Percentiles rank a stretch among this genome's conserved stretches.
Evolutionary conservation across 805 yeast species (phyloP).

Genomic region (Candida ipomoeae): DNA sequence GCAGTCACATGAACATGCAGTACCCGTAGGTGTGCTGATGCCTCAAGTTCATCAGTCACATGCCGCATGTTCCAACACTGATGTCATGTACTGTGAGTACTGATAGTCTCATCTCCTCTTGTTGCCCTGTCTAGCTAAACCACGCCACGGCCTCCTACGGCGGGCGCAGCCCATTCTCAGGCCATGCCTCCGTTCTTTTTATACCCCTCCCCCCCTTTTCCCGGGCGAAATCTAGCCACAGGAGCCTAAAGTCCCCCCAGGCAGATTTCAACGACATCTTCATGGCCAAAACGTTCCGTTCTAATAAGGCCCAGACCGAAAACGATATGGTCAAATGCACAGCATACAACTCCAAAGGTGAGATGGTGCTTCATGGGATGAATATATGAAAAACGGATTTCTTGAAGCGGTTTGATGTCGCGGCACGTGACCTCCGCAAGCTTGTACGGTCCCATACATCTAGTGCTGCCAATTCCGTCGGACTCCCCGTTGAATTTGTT

Average conservation of each 20-base stretch:
- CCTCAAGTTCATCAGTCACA: no score
- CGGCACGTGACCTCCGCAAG: slow-evolving; percentile 58
- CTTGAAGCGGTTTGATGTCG: slow-evolving; percentile 42
- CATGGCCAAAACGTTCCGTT: slow-evolving; percentile 17
- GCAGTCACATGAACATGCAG: no score
- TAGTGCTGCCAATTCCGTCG: slow-evolving; percentile 5
- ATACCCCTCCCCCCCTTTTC: background rate
- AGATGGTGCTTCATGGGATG: slow-evolving; percentile 41
- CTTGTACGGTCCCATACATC: slow-evolving; percentile 30
- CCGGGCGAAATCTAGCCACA: background rate
- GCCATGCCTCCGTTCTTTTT: background rate
- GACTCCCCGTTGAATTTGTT: slow-evolving; percentile 45
- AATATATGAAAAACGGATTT: slow-evolving; percentile 43
- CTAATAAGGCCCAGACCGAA: slow-evolving; percentile 19
- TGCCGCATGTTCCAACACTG: no score
- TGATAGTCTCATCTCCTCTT: background rate
- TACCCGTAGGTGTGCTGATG: no score
- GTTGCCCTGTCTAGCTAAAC: background rate
- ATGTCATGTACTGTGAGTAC: no score
- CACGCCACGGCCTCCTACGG: background rate
- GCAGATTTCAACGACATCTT: slow-evolving; percentile 13
- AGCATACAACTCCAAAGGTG: slow-evolving; percentile 45
- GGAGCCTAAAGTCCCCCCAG: background rate
- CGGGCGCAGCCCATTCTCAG: background rate
- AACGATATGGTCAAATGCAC: slow-evolving; percentile 44